These are phyloP conservation scores for Parsonsia alboflavescens DNA, from an alignment of 257 asterid genomes.

Conservation along the genomic window DNA sequence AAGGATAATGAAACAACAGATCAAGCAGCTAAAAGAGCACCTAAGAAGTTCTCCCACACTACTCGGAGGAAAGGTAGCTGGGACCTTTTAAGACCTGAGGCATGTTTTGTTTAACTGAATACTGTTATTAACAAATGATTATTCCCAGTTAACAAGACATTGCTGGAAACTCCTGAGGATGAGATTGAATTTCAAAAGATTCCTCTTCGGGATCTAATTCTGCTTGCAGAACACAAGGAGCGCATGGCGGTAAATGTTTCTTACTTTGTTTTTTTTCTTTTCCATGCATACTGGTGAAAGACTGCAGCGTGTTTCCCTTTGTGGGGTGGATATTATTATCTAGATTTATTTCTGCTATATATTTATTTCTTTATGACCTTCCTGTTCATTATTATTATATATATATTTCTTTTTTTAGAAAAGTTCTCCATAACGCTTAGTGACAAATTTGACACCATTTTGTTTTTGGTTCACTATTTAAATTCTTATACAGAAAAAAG, in stretches of 20 bases:
- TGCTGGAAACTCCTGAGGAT: conserved; percentile 75
- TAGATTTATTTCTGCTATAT: background rate
- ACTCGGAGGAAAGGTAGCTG: conserved; percentile 60
- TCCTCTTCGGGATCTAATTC: conserved; percentile 70
- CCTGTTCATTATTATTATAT: background rate
- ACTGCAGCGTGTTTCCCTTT: background rate
- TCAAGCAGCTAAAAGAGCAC: conserved; percentile 39
- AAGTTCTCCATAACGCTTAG: background rate
- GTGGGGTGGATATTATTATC: background rate
- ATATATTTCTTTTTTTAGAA: background rate
- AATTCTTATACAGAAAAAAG: conserved; percentile 53
- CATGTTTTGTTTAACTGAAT: conserved; percentile 9
- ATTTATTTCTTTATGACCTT: background rate
- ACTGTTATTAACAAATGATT: conserved; percentile 22
- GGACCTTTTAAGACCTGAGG: conserved; percentile 11
- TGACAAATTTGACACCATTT: conserved; percentile 7
- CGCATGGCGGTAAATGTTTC: conserved; percentile 21
- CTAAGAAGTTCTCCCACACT: conserved; percentile 71
- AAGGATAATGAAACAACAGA: conserved; percentile 45
- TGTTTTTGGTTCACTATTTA: conserved; percentile 15
- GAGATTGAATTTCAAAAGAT: conserved; percentile 55
- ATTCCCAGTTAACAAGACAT: conserved; percentile 57
- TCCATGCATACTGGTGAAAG: background rate
- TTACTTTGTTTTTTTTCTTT: background rate
- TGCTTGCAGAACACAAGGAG: conserved; percentile 81